Evolutionary conservation across 768 basidiomycete genomes (phyloP), one percentile per base, ranked within the genome.

Genomic region (Psilocybe cyanescens): DNA sequence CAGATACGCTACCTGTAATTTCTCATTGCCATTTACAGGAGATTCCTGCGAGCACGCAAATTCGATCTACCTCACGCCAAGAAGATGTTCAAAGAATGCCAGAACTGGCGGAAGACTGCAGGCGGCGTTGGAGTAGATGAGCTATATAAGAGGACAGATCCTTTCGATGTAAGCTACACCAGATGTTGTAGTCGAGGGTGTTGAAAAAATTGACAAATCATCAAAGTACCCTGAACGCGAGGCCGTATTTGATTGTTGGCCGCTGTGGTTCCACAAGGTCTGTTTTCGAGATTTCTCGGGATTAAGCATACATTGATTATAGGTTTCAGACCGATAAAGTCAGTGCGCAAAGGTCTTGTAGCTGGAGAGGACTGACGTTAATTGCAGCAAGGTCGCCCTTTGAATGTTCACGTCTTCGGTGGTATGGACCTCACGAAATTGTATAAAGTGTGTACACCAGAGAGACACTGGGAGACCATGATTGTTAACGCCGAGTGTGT

Each of bases 211-310:
- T 31, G 55, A 46, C 37, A 11, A 50, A 55, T 50, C 11, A 12
- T n/a, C 33, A 31, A 47, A 92, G 90, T 92, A 86, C 67, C 88
- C 88, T 1, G 88, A 86, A 64, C 84, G 90, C 47, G 80, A 85
- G 55, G 80, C 82, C 1, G 84, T 92, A 6, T 90, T 91, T 64
- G 84, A 89, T 55, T 86, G 83, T 63, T 92, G 90, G 90, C 89
- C 89, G 3, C 83, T 91, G 78, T 91, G 83, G 77, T 91, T 89
- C 66, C 90, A 92, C 72, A 91, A 91, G 78, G 89, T 85, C 54
- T 31, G 81, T 64, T 52, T 14, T 28, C 35, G 65, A 30, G 33
- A 30, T 28, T 30, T 35, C 14, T 33, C 51, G 31, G 37, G n/a
- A 47, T 30, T 9, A 11, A 30, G 14, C 33, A 28, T 50, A 33